These are phyloP conservation scores for Ascochyta lentis DNA, from an alignment of 2,329 filamentous ascomycete species.

Conservation along the genomic window DNA sequence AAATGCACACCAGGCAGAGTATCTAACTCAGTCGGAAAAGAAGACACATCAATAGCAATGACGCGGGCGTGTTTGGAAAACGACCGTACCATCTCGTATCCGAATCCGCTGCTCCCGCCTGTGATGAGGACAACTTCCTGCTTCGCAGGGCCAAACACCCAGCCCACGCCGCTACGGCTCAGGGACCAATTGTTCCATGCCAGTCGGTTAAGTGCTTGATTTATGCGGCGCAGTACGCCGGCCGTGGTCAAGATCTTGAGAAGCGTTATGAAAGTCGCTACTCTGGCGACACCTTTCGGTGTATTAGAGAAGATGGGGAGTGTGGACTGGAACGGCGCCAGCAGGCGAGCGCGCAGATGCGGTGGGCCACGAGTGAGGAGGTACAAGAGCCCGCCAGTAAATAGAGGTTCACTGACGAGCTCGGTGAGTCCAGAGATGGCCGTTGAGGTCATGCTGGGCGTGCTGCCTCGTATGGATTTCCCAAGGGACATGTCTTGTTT, in stretches of 20 bases:
- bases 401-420: slow-evolving; percentile 21
- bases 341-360: slow-evolving; percentile 29
- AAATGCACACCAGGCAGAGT: slow-evolving; percentile 32
- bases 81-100: slow-evolving; percentile 38
- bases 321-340: slow-evolving; percentile 28
- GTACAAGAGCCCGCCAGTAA: slow-evolving; percentile 33
- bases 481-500: neutral
- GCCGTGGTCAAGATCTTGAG: slow-evolving; percentile 33
- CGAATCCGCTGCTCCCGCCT: slow-evolving; percentile 39
- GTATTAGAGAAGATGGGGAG: slow-evolving; percentile 18
- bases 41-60: slow-evolving; percentile 31
- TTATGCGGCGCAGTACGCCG: slow-evolving; percentile 26
- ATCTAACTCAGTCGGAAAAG: slow-evolving; percentile 31
- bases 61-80: slow-evolving; percentile 32
- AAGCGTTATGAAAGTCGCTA: slow-evolving; percentile 23
- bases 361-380: slow-evolving; percentile 33
- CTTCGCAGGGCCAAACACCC: slow-evolving; percentile 30
- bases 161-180: slow-evolving; percentile 29
- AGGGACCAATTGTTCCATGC: slow-evolving; percentile 48
- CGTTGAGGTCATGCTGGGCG: slow-evolving; percentile 10
- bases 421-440: slow-evolving; percentile 3
- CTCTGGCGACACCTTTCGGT: slow-evolving; percentile 28
- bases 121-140: slow-evolving; percentile 39
- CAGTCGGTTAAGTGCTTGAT: slow-evolving; percentile 25
- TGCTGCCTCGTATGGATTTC: slow-evolving; percentile 1